A percentile compares a stretch with the other conserved stretches of the same genome.
These are phyloP conservation scores for Boletus smithii DNA, from an alignment of 1,284 basidiomycete species.

Conservation along the genomic window DNA sequence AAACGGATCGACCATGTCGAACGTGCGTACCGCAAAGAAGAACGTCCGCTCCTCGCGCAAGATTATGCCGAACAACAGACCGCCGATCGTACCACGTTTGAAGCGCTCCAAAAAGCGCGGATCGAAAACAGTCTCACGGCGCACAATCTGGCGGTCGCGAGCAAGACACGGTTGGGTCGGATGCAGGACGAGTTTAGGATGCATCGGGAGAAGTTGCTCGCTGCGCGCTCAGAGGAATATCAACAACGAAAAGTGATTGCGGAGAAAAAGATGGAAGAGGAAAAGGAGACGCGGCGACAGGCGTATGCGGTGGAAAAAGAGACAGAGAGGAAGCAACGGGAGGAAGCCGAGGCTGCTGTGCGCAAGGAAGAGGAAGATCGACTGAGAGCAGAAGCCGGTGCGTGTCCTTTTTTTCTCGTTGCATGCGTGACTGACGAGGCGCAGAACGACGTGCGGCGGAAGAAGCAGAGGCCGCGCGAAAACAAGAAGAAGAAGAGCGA, in stretches of 20 bases:
- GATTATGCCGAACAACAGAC: conserved; percentile 90
- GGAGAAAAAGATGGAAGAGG: conserved; percentile 74
- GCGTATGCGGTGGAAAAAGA: conserved; percentile 56
- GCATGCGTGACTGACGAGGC: conserved; percentile 16
- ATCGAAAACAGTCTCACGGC: conserved; percentile 58
- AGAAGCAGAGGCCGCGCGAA: conserved; percentile 54
- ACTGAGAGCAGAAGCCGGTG: conserved; percentile 50
- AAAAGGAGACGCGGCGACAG: conserved; percentile 74
- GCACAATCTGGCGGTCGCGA: conserved; percentile 70
- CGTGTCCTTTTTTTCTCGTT: conserved; percentile 11
- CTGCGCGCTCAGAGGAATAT: conserved; percentile 71
- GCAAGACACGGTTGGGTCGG: conserved; percentile 74
- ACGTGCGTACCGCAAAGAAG: conserved; percentile 94
- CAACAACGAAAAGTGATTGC: conserved; percentile 61
- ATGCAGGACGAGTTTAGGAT: conserved; percentile 75
- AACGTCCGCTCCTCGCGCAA: conserved; percentile 79
- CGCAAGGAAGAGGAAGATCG: conserved; percentile 54
- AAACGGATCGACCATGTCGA: conserved; percentile 96
- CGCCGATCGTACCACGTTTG: conserved; percentile 70
- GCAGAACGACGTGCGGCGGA: conserved; percentile 56
- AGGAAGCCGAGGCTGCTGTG: conserved; percentile 40
- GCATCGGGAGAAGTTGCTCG: conserved; percentile 59
- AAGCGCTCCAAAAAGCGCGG: conserved; percentile 59
- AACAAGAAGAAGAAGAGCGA: conserved; percentile 61
- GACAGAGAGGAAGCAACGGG: conserved; percentile 53